These are phyloP conservation scores for Verticillium isaacii DNA, from an alignment of 2,329 filamentous ascomycete species.

Conservation along the genomic window DNA sequence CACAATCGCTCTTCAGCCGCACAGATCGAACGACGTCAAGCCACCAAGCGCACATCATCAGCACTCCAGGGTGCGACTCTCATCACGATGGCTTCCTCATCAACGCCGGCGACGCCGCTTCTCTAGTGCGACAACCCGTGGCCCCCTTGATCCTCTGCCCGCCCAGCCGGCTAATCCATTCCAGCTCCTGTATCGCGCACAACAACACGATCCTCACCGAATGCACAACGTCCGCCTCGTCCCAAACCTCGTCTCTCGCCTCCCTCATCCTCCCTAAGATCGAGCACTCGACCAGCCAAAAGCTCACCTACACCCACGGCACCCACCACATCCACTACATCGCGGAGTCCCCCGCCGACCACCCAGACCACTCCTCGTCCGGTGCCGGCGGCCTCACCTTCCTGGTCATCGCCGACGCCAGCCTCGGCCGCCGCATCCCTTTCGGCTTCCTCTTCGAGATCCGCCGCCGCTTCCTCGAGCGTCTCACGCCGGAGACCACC, in stretches of 20 bases:
- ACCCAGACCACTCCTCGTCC: constrained; percentile 46
- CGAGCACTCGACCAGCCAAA: constrained; percentile 71
- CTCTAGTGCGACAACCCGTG: constrained; percentile 59
- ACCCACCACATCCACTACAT: constrained; percentile 94
- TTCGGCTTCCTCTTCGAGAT: constrained; percentile 92
- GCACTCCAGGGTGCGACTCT: neutral
- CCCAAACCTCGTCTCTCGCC: constrained; percentile 79
- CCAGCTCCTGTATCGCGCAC: constrained; percentile 88
- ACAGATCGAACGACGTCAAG: neutral
- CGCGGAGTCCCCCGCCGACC: constrained; percentile 70
- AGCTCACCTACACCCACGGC: constrained; percentile 92
- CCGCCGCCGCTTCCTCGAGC: constrained; percentile 76
- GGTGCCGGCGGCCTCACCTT: constrained; percentile 78
- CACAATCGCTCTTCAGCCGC: neutral
- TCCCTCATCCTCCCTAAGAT: constrained; percentile 96
- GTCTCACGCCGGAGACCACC: constrained; percentile 60
- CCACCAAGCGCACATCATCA: neutral
- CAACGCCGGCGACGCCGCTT: constrained; percentile 60
- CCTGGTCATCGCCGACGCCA: constrained; percentile 78
- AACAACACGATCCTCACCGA: constrained; percentile 90
- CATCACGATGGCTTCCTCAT: constrained; percentile 63
- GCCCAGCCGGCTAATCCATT: neutral
- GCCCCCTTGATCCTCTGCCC: neutral
- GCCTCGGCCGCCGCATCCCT: constrained; percentile 79
- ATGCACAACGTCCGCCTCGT: constrained; percentile 81